Conservation (phyloP, 2,329 filamentous ascomycete species). For the Grosmannia penicillata region DNA sequence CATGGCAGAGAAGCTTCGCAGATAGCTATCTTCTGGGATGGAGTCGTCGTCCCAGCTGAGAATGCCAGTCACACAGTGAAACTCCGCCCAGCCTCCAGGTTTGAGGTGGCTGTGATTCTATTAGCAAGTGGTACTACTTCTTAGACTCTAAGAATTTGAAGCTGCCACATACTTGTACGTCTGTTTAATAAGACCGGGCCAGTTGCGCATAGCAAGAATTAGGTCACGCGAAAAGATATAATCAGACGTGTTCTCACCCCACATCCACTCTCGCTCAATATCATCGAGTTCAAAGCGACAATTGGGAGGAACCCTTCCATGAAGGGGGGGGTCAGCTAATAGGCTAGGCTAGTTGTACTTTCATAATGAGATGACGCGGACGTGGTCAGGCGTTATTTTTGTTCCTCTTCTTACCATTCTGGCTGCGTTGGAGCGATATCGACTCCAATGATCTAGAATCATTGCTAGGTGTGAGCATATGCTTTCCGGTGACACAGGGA, state of each 20-base stretch:
- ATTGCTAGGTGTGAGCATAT: too few species aligned
- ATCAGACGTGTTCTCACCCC: slow-evolving; percentile 21
- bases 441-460: slow-evolving; percentile 27
- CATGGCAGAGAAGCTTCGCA: slow-evolving; percentile 6
- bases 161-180: slow-evolving; percentile 17
- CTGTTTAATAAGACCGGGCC: slow-evolving; percentile 23
- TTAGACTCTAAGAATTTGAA: too few species aligned
- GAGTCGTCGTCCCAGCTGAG: slow-evolving; percentile 11
- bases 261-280: slow-evolving; percentile 20
- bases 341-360: background rate
- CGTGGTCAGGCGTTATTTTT: background rate
- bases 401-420: slow-evolving; percentile 12
- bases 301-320: slow-evolving; percentile 21
- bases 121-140: too few species aligned
- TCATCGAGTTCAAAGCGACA: slow-evolving; percentile 23
- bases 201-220: slow-evolving; percentile 10
- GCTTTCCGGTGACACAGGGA: too few species aligned
- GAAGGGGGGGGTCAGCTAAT: background rate
- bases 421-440: slow-evolving; percentile 38
- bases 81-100: slow-evolving; percentile 12
- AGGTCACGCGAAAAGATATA: slow-evolving; percentile 19
- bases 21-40: slow-evolving; percentile 2
- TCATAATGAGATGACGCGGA: background rate
- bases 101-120: slow-evolving; percentile 8
- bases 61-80: slow-evolving; percentile 4